These are phyloP conservation scores for Nicotiana otophora DNA, from an alignment of 257 asterid species.

Conservation along the genomic window DNA sequence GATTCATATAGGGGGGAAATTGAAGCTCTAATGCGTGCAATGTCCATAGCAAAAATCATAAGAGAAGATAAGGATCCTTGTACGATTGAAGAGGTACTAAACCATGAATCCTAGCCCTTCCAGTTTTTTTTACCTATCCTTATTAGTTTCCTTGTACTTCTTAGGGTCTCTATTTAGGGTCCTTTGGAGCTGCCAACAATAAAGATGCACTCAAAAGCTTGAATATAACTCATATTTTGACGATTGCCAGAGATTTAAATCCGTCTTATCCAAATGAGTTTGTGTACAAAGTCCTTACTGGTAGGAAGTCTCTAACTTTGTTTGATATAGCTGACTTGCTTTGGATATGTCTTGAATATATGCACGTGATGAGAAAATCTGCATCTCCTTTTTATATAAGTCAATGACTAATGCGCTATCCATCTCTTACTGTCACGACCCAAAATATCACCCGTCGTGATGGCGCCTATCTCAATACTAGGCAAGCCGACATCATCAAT, in stretches of 20 bases:
- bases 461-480: no score
- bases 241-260: conserved; percentile 42
- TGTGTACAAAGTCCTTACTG: conserved; percentile 52
- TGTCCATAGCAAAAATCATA: conserved; percentile 30
- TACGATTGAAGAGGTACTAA: conserved; percentile 72
- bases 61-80: conserved; percentile 55
- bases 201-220: conserved; percentile 45
- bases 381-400: not conserved
- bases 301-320: conserved; percentile 25
- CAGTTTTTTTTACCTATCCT: not conserved
- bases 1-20: conserved; percentile 27
- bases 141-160: conserved; percentile 10
- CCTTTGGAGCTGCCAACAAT: conserved; percentile 77
- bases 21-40: conserved; percentile 44
- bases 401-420: not conserved
- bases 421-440: not conserved
- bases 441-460: no score
- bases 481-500: no score
- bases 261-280: conserved; percentile 61
- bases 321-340: not conserved
- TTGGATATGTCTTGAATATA: not conserved
- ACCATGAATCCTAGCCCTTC: not conserved
- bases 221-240: conserved; percentile 72
- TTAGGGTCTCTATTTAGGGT: conserved; percentile 89
- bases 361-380: not conserved